Evolutionary conservation across 495 filamentous ascomycete species (phyloP).

Genomic region (Evansstolkia leycettana): DNA sequence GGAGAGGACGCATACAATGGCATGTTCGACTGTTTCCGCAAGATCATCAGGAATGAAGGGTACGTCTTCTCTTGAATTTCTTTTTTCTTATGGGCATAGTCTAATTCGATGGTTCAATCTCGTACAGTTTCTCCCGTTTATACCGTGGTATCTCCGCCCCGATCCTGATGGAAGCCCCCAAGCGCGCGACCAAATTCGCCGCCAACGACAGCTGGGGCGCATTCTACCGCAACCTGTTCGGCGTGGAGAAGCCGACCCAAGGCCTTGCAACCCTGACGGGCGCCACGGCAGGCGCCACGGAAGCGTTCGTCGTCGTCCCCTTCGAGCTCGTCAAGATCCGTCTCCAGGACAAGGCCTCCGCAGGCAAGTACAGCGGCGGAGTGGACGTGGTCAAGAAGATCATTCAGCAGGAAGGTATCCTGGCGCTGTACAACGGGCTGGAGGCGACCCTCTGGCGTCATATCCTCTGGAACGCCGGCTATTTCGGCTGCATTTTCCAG

Average conservation of each 20-base stretch:
- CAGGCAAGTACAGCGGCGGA: slow-evolving; percentile 86
- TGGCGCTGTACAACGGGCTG: slow-evolving; percentile 92
- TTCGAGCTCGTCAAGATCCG: slow-evolving; percentile 96
- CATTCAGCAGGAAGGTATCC: slow-evolving; percentile 65
- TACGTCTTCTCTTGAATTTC: slow-evolving; percentile 24
- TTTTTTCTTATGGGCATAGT: neutral
- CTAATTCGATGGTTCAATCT: slow-evolving; percentile 2
- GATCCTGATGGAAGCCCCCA: slow-evolving; percentile 97
- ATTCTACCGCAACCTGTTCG: slow-evolving; percentile 77
- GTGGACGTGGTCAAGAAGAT: slow-evolving; percentile 85
- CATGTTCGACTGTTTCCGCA: slow-evolving; percentile 95
- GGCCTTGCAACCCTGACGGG: slow-evolving; percentile 81
- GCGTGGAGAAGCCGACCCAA: slow-evolving; percentile 77
- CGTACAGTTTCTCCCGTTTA: slow-evolving; percentile 61
- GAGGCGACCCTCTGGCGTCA: slow-evolving; percentile 96
- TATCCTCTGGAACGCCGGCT: slow-evolving; percentile 92
- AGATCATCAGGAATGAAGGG: slow-evolving; percentile 94
- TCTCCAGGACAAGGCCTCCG: slow-evolving; percentile 89
- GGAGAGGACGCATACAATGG: slow-evolving; percentile 81
- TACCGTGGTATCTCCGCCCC: slow-evolving; percentile 95
- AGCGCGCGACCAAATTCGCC: slow-evolving; percentile 96
- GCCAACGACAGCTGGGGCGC: slow-evolving; percentile 97
- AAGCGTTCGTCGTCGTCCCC: slow-evolving; percentile 88
- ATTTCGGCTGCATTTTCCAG: slow-evolving; percentile 98
- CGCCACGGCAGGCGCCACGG: slow-evolving; percentile 87